phyloP scores from a whole-genome alignment of 1,139 yeast species.

The Saccharomyces hybrid region DNA sequence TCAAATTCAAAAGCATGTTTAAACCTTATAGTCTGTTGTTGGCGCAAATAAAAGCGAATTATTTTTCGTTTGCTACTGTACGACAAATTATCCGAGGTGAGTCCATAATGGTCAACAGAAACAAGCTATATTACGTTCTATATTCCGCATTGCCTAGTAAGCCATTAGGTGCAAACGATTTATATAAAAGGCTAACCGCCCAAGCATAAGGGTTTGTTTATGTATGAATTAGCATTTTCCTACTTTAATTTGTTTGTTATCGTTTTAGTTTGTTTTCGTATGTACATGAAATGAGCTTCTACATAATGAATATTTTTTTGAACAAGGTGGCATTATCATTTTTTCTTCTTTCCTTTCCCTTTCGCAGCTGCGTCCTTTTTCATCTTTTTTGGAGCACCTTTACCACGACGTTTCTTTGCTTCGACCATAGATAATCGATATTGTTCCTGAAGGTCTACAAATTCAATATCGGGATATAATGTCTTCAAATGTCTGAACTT shows the following conservation, averaged over 20 bases:
- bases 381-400: slow-evolving; percentile 86
- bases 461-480: slow-evolving; percentile 50
- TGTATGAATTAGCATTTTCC: background rate
- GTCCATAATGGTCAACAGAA: slow-evolving; percentile 42
- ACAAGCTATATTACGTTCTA: slow-evolving; percentile 40
- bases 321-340: slow-evolving; percentile 11
- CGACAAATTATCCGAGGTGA: slow-evolving; percentile 39
- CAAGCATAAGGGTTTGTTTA: background rate
- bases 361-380: slow-evolving; percentile 34
- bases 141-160: slow-evolving; percentile 44
- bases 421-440: slow-evolving; percentile 59
- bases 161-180: slow-evolving; percentile 29
- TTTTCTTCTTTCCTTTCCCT: slow-evolving; percentile 35
- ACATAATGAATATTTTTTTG: background rate
- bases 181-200: slow-evolving; percentile 15
- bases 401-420: slow-evolving; percentile 75
- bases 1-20: slow-evolving; percentile 40
- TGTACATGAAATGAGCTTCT: slow-evolving; percentile 5
- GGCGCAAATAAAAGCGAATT: slow-evolving; percentile 36
- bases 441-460: slow-evolving; percentile 68
- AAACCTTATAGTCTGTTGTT: slow-evolving; percentile 41
- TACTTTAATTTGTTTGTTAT: background rate
- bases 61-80: slow-evolving; percentile 38
- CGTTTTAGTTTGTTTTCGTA: background rate
- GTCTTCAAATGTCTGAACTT: slow-evolving; percentile 53